A percentile compares a stretch with the other conserved stretches of the same genome.
These are phyloP conservation scores for Begonia loranthoides DNA, from an alignment of 306 rosid genomes.

Conservation along the genomic window DNA sequence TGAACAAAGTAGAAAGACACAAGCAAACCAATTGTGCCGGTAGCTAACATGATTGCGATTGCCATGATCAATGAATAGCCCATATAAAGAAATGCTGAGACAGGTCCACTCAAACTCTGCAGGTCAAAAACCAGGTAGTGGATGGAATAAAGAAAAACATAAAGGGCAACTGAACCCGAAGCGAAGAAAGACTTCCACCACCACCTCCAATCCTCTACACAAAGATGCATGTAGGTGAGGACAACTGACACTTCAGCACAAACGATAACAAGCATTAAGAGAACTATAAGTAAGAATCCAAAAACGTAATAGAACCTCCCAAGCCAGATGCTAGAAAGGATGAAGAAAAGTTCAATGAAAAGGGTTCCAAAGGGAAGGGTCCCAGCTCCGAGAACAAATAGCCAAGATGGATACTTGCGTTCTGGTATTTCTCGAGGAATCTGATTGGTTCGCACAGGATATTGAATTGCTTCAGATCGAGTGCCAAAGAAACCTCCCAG, in stretches of 20 bases:
- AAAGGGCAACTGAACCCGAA: conserved; percentile 81
- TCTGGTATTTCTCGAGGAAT: conserved; percentile 91
- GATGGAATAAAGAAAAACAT: conserved; percentile 85
- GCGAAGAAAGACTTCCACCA: conserved; percentile 99
- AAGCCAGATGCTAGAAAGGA: conserved; percentile 97
- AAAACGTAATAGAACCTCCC: conserved; percentile 94
- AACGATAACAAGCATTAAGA: conserved; percentile 55
- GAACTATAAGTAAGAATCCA: conserved; percentile 78
- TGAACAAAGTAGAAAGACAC: conserved; percentile 89
- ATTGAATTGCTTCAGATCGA: conserved; percentile 54
- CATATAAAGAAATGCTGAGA: conserved; percentile 73
- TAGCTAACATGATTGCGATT: conserved; percentile 77
- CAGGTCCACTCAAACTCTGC: conserved; percentile 94
- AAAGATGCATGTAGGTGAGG: conserved; percentile 94
- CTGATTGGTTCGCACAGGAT: conserved; percentile 88
- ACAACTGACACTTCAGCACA: conserved; percentile 97
- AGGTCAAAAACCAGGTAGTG: conserved; percentile 89
- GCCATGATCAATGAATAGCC: conserved; percentile 96
- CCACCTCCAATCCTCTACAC: conserved; percentile 98
- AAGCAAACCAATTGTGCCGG: conserved; percentile 84
- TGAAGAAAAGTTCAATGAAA: conserved; percentile 91
- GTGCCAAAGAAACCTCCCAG: conserved; percentile 83
- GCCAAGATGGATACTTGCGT: conserved; percentile 91
- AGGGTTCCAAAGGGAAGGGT: conserved; percentile 96
- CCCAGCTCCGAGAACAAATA: conserved; percentile 94